These are phyloP conservation scores for Trifolium subterraneum DNA, from an alignment of 306 rosid genomes.

Conservation along the genomic window DNA sequence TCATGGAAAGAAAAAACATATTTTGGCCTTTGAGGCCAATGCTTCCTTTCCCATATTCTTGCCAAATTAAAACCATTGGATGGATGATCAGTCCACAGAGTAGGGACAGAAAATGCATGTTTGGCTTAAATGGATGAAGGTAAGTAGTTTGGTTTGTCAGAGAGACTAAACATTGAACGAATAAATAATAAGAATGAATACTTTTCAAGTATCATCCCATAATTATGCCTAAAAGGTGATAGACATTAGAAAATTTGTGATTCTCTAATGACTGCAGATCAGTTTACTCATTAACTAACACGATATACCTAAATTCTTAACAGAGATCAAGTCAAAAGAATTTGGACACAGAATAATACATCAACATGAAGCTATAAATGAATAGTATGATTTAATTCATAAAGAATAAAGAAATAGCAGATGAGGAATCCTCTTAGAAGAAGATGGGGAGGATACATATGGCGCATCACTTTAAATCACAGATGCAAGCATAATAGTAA, in stretches of 20 bases:
- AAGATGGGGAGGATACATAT: background rate
- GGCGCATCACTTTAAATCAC: conserved; percentile 27
- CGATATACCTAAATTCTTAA: background rate
- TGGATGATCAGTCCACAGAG: too few species aligned
- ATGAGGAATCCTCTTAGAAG: background rate
- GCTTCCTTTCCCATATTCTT: too few species aligned
- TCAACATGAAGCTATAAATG: conserved; percentile 22
- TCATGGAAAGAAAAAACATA: too few species aligned
- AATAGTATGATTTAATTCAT: conserved; percentile 21
- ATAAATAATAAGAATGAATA: too few species aligned
- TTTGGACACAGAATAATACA: conserved; percentile 8
- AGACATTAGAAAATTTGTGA: conserved; percentile 19
- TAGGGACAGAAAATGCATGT: too few species aligned
- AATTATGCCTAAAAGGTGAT: conserved; percentile 1
- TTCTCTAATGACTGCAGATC: background rate
- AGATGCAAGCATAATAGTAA: conserved; percentile 18
- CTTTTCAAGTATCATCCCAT: too few species aligned
- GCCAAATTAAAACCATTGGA: too few species aligned
- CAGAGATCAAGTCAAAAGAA: background rate
- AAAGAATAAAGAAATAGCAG: conserved; percentile 9
- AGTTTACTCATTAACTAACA: background rate
- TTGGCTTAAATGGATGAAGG: too few species aligned
- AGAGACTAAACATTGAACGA: too few species aligned
- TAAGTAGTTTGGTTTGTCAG: too few species aligned
- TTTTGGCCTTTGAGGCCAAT: too few species aligned